These are phyloP conservation scores for Aspergillus bridgeri DNA, from an alignment of 495 filamentous ascomycete species.

Conservation along the genomic window DNA sequence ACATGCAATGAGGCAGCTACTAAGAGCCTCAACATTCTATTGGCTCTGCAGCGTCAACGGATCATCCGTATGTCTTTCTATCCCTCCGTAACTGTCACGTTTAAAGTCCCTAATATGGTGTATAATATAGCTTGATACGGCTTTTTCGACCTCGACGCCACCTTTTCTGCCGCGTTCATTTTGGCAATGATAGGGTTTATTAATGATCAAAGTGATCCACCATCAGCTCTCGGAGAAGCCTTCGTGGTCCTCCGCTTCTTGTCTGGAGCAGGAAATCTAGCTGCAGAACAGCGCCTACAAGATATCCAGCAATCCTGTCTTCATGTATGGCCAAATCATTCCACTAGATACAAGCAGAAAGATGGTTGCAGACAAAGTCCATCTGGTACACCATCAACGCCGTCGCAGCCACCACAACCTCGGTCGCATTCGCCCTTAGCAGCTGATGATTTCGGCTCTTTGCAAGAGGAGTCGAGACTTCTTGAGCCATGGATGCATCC, in stretches of 20 bases:
- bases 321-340: slow-evolving; percentile 18
- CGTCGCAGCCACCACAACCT: neutral
- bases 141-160: slow-evolving; percentile 26
- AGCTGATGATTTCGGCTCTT: neutral
- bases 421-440: neutral
- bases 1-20: slow-evolving; percentile 24
- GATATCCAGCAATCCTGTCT: slow-evolving; percentile 22
- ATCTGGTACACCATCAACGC: neutral
- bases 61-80: slow-evolving; percentile 16
- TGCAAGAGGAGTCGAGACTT: slow-evolving; percentile 13
- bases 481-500: slow-evolving; percentile 17
- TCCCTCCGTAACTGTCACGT: too few species aligned
- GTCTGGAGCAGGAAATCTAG: slow-evolving; percentile 17
- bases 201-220: slow-evolving; percentile 10
- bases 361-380: neutral
- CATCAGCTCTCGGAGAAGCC: slow-evolving; percentile 16
- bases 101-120: neutral
- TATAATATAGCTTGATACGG: slow-evolving; percentile 20
- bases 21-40: slow-evolving; percentile 19
- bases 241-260: slow-evolving; percentile 20
- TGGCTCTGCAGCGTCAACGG: slow-evolving; percentile 16
- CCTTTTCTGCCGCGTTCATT: slow-evolving; percentile 25
- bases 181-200: slow-evolving; percentile 22
- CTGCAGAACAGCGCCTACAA: slow-evolving; percentile 19
- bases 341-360: slow-evolving; percentile 4